Percentiles rank a stretch among this genome's conserved stretches.
phyloP scores from a whole-genome alignment of 2,329 filamentous ascomycete genomes.

The Microascus cirrosus region DNA sequence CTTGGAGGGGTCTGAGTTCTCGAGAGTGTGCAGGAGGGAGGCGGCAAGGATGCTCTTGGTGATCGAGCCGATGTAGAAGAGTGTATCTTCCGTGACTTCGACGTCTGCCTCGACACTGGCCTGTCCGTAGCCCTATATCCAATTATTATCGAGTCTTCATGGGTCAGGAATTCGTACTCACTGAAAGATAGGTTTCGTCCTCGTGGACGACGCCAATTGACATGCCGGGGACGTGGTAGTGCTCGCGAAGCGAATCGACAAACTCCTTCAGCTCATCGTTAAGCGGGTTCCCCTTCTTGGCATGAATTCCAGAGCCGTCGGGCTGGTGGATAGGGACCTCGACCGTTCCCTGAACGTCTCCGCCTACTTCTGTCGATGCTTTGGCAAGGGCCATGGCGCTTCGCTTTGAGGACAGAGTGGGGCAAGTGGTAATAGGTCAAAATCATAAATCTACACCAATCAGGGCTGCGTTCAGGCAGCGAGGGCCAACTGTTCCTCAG shows the following conservation, averaged over 20 bases:
- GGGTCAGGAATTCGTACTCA: slow-evolving; percentile 10
- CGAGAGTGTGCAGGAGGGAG: slow-evolving; percentile 34
- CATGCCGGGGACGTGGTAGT: slow-evolving; percentile 36
- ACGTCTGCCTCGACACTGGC: slow-evolving; percentile 16
- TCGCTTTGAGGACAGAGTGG: too few relatives aligned
- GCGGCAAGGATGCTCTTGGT: slow-evolving; percentile 45
- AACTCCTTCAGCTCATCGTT: slow-evolving; percentile 6
- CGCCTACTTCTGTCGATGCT: too few relatives aligned
- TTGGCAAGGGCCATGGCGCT: too few relatives aligned
- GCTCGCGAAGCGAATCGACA: slow-evolving; percentile 9
- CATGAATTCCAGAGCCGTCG: too few relatives aligned
- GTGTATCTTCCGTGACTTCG: slow-evolving; percentile 30
- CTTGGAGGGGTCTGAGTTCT: slow-evolving; percentile 18
- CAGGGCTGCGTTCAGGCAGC: too few relatives aligned
- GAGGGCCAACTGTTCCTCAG: too few relatives aligned
- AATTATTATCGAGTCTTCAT: background rate
- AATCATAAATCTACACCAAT: too few relatives aligned
- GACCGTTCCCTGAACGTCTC: too few relatives aligned
- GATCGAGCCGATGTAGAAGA: slow-evolving; percentile 44
- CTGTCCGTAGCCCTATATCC: background rate
- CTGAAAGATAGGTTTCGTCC: slow-evolving; percentile 26
- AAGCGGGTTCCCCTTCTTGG: slow-evolving; percentile 6
- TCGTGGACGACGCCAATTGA: slow-evolving; percentile 35
- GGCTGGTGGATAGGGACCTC: too few relatives aligned
- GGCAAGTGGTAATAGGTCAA: too few relatives aligned